Evolutionary conservation across 2,329 filamentous ascomycete species (phyloP).

Genomic region (Ophiostoma quercus): DNA sequence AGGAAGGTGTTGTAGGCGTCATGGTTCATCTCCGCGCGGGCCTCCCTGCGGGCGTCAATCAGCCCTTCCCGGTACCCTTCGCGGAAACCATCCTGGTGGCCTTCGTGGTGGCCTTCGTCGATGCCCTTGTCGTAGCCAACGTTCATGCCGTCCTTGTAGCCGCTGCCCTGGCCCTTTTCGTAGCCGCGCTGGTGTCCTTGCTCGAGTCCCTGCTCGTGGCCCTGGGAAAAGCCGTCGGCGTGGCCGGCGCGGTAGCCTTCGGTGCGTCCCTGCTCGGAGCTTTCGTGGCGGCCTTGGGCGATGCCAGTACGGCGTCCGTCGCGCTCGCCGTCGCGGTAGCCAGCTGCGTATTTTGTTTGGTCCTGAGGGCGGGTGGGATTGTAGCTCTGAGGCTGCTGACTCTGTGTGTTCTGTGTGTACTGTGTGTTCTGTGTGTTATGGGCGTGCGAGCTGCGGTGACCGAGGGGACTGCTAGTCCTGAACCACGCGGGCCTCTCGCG

Average conservation of each 20-base stretch:
- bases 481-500: not conserved
- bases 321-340: not conserved
- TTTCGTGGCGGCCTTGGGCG: not conserved
- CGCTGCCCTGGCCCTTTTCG: not conserved
- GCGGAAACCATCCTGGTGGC: not conserved
- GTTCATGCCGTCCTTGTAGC: too few relatives aligned
- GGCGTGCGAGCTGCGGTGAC: not conserved
- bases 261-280: not conserved
- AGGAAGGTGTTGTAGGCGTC: not conserved
- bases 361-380: not conserved
- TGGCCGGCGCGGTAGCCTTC: not conserved
- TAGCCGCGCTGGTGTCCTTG: not conserved
- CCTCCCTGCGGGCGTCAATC: too few relatives aligned
- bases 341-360: not conserved
- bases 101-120: not conserved
- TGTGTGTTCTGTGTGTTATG: too few relatives aligned
- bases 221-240: not conserved
- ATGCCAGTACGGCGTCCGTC: not conserved
- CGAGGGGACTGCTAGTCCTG: not conserved
- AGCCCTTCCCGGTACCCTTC: too few relatives aligned
- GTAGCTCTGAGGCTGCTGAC: not conserved
- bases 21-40: too few relatives aligned
- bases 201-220: not conserved
- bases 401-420: not conserved
- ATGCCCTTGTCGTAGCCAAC: not conserved